Percentiles rank a stretch among this genome's conserved stretches.
These are phyloP conservation scores for Penicillium sp. DNA, from an alignment of 2,329 filamentous ascomycete genomes.

Conservation along the genomic window DNA sequence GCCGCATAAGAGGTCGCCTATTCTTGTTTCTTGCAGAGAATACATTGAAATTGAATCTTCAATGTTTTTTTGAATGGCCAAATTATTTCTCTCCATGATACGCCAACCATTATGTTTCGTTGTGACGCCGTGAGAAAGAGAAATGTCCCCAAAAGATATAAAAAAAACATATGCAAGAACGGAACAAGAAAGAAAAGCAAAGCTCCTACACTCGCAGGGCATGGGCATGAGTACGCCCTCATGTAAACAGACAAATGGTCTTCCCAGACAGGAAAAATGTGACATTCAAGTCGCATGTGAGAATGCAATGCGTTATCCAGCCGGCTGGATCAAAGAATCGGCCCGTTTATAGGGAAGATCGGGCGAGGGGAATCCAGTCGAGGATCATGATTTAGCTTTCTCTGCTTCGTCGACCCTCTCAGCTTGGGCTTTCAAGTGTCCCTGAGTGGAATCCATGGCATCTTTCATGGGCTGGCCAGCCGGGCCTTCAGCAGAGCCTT, in stretches of 20 bases:
- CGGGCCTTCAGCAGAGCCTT: slow-evolving; percentile 19
- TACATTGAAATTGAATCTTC: not conserved
- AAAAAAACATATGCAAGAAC: slow-evolving; percentile 6
- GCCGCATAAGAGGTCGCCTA: too few relatives aligned
- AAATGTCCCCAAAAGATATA: slow-evolving; percentile 5
- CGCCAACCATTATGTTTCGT: slow-evolving; percentile 14
- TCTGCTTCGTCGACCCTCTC: not conserved
- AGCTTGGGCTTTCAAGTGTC: not conserved
- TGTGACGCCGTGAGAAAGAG: slow-evolving; percentile 6
- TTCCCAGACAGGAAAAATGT: not conserved
- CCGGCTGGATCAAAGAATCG: not conserved
- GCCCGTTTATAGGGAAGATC: not conserved
- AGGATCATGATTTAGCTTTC: not conserved
- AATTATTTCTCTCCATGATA: slow-evolving; percentile 10
- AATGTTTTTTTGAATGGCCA: slow-evolving; percentile 2
- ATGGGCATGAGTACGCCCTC: not conserved
- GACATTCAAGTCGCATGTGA: not conserved
- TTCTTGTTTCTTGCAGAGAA: not conserved
- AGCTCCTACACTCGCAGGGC: not conserved
- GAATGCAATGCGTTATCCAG: not conserved
- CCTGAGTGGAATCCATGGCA: slow-evolving; percentile 6
- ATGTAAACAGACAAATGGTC: not conserved
- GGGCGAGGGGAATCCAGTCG: not conserved
- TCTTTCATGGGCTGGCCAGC: slow-evolving; percentile 17
- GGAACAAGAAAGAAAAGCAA: slow-evolving; percentile 1